Evolutionary conservation across 2,329 filamentous ascomycete genomes (phyloP).

Genomic region (Phialocephala sp.): DNA sequence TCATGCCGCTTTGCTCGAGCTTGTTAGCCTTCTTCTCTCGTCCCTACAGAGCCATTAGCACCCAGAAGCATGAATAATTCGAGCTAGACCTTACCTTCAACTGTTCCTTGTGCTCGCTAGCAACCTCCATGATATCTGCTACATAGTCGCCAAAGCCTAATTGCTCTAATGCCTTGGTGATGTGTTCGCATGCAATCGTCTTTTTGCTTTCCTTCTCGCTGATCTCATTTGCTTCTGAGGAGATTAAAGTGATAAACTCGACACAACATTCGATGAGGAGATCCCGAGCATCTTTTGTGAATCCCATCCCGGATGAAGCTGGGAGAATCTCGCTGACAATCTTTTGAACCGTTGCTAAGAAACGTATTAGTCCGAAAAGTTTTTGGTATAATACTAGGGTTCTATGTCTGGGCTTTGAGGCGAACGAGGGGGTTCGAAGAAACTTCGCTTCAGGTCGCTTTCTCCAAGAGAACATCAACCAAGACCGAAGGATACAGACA

Average conservation of each 20-base stretch:
- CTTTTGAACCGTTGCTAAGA: slow-evolving; percentile 70
- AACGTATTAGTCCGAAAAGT: neutral
- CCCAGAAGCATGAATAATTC: neutral
- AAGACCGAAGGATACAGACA: too few relatives aligned
- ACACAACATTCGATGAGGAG: slow-evolving; percentile 98
- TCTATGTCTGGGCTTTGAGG: too few relatives aligned
- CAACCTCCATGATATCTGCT: slow-evolving; percentile 82
- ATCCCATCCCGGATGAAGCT: slow-evolving; percentile 76
- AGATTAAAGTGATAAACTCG: slow-evolving; percentile 97
- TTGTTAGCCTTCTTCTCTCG: slow-evolving; percentile 98
- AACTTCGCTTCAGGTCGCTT: too few relatives aligned
- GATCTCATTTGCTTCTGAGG: slow-evolving; percentile 98
- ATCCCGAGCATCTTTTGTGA: slow-evolving; percentile 94
- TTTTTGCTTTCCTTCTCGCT: slow-evolving; percentile 99
- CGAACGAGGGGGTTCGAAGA: too few relatives aligned
- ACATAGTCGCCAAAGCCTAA: slow-evolving; percentile 95
- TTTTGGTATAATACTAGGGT: neutral
- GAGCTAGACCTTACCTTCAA: slow-evolving; percentile 73
- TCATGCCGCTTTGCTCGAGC: slow-evolving; percentile 91
- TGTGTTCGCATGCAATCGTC: slow-evolving; percentile 97
- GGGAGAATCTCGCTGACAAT: slow-evolving; percentile 95
- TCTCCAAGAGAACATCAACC: too few relatives aligned
- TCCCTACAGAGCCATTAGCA: slow-evolving; percentile 58
- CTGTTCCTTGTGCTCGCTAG: slow-evolving; percentile 88
- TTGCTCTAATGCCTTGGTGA: slow-evolving; percentile 91